Percentiles rank a stretch among this genome's conserved stretches.
These are phyloP conservation scores for Leishmania mexicana DNA, from an alignment of 208 protist species.

Conservation along the genomic window DNA sequence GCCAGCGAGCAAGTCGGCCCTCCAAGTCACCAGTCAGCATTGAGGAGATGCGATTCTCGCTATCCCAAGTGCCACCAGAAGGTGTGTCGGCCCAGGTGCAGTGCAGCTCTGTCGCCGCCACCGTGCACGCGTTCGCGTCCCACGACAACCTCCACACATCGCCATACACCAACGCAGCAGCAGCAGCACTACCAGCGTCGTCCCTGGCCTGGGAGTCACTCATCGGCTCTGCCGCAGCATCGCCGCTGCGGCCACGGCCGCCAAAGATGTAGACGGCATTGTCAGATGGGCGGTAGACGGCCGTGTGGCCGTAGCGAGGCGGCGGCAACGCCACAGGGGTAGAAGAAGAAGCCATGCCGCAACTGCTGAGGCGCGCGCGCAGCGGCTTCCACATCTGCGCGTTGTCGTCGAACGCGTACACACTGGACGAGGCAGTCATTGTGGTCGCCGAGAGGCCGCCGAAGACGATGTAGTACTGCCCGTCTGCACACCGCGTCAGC, in stretches of 20 bases:
- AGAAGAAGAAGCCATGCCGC: background rate
- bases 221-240: background rate
- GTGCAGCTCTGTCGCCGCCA: constrained; percentile 19
- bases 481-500: constrained; percentile 59
- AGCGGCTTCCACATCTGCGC: constrained; percentile 23
- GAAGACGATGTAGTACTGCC: constrained; percentile 51
- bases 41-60: constrained; percentile 1
- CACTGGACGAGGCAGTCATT: constrained; percentile 10
- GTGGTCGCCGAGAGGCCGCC: constrained; percentile 28
- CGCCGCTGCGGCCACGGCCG: constrained; percentile 34
- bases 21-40: background rate
- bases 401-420: constrained; percentile 19
- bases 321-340: background rate
- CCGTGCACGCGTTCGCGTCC: background rate
- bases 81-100: constrained; percentile 19
- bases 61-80: background rate
- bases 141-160: constrained; percentile 50
- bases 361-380: constrained; percentile 4
- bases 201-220: background rate
- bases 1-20: constrained; percentile 42
- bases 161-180: constrained; percentile 6
- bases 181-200: background rate
- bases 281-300: constrained; percentile 42
- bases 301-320: constrained; percentile 63
- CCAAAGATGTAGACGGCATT: constrained; percentile 74